Evolutionary conservation across 2,329 filamentous ascomycete genomes (phyloP).

Genomic region (Fusarium sp.): DNA sequence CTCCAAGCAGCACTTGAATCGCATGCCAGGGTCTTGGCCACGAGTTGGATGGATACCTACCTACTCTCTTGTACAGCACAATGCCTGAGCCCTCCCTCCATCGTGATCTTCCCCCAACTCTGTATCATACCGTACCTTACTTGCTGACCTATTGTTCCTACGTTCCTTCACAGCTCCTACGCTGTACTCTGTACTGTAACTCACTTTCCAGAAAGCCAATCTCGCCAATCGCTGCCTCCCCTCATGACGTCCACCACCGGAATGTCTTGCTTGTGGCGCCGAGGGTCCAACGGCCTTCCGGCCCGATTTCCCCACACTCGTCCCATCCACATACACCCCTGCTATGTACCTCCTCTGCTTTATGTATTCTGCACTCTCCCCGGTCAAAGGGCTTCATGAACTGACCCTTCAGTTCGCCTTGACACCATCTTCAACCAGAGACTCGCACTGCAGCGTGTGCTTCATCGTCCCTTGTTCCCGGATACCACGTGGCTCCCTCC

Average conservation of each 20-base stretch:
- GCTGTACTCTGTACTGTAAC: background rate
- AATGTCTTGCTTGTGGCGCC: constrained; percentile 38
- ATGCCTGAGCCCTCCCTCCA: background rate
- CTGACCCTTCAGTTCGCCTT: constrained; percentile 11
- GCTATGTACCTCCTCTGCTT: background rate
- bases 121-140: background rate
- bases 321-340: constrained; percentile 19
- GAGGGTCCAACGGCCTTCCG: constrained; percentile 33
- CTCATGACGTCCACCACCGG: constrained; percentile 34
- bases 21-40: background rate
- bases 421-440: constrained; percentile 4
- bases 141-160: background rate
- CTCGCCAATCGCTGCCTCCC: constrained; percentile 9
- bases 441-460: constrained; percentile 1
- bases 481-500: constrained; percentile 27
- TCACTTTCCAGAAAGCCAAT: background rate
- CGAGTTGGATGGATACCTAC: background rate
- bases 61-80: background rate
- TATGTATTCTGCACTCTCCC: constrained; percentile 9
- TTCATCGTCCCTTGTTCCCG: constrained; percentile 28
- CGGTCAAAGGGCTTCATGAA: constrained; percentile 1
- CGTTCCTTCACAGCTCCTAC: background rate
- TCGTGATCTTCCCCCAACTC: background rate
- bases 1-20: background rate
- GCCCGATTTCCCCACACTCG: constrained; percentile 42